Evolutionary conservation across 2,329 filamentous ascomycete genomes (phyloP).

Genomic region (Talaromyces atroroseus): DNA sequence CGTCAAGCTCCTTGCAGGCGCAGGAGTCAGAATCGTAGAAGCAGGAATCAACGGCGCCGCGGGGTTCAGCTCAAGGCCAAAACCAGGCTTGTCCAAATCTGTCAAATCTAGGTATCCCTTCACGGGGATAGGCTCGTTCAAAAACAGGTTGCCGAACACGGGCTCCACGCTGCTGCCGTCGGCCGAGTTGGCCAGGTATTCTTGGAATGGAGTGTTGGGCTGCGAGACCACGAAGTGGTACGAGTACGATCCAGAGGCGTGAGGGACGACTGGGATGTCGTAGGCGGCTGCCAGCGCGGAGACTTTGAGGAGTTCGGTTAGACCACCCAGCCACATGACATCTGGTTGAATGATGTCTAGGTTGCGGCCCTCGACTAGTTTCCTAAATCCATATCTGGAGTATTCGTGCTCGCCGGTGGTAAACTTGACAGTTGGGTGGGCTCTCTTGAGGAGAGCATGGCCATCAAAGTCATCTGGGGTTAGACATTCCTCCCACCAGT

Average conservation of each 20-base stretch:
- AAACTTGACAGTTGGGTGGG: slow-evolving; percentile 86
- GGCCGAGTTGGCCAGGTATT: slow-evolving; percentile 88
- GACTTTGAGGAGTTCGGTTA: slow-evolving; percentile 88
- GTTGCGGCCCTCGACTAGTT: slow-evolving; percentile 85
- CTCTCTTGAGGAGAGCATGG: slow-evolving; percentile 81
- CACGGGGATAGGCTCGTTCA: slow-evolving; percentile 82
- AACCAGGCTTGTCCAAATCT: slow-evolving; percentile 81
- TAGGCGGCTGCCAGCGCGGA: slow-evolving; percentile 85
- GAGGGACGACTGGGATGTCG: slow-evolving; percentile 91
- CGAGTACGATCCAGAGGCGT: slow-evolving; percentile 87
- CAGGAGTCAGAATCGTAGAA: slow-evolving; percentile 65
- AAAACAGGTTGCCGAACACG: slow-evolving; percentile 85
- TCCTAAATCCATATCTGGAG: slow-evolving; percentile 89
- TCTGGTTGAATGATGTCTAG: slow-evolving; percentile 93
- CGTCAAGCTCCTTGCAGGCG: slow-evolving; percentile 44
- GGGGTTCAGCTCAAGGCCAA: slow-evolving; percentile 82
- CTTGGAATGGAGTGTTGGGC: slow-evolving; percentile 89
- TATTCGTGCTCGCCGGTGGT: slow-evolving; percentile 96
- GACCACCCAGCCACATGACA: slow-evolving; percentile 93
- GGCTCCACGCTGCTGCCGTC: slow-evolving; percentile 86
- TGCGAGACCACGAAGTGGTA: slow-evolving; percentile 96
- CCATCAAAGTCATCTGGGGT: slow-evolving; percentile 89
- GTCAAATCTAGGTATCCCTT: slow-evolving; percentile 75
- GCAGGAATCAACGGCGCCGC: slow-evolving; percentile 74
- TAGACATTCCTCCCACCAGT: slow-evolving; percentile 97